Percentiles rank a stretch among this genome's conserved stretches.
phyloP scores from a whole-genome alignment of 306 rosid genomes.

The Acacia melanoxylon region DNA sequence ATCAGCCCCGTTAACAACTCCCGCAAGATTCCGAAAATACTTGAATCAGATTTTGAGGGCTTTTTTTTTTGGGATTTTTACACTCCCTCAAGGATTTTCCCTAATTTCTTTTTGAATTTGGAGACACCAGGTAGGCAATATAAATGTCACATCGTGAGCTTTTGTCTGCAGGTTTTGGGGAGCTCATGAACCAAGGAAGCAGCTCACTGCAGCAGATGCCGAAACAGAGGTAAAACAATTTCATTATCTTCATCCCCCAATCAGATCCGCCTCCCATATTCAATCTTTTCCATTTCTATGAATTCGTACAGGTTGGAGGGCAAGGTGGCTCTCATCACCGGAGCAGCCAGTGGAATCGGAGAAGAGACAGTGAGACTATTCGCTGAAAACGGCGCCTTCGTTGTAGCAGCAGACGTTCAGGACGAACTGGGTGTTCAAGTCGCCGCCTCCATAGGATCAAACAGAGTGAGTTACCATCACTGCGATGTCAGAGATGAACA shows the following conservation, averaged over 20 bases:
- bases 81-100: too few relatives aligned
- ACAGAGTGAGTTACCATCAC: constrained; percentile 57
- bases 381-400: constrained; percentile 61
- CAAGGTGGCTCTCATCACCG: constrained; percentile 80
- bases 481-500: constrained; percentile 86
- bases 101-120: background rate
- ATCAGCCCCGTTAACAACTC: too few relatives aligned
- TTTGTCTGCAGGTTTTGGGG: constrained; percentile 45
- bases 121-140: background rate
- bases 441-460: constrained; percentile 51
- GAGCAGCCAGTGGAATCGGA: constrained; percentile 91
- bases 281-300: background rate
- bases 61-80: too few relatives aligned
- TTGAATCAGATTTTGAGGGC: too few relatives aligned
- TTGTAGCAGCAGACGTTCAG: constrained; percentile 75
- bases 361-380: constrained; percentile 70
- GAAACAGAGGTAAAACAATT: constrained; percentile 44
- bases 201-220: constrained; percentile 38
- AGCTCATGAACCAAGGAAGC: constrained; percentile 27
- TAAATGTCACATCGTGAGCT: constrained; percentile 37
- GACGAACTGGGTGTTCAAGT: constrained; percentile 66
- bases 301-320: constrained; percentile 60
- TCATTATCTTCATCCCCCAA: background rate
- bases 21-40: too few relatives aligned
- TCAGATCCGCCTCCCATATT: constrained; percentile 26